Base-by-base conservation (phyloP, 495 filamentous ascomycete species). In the Bacidia rubella region DNA sequence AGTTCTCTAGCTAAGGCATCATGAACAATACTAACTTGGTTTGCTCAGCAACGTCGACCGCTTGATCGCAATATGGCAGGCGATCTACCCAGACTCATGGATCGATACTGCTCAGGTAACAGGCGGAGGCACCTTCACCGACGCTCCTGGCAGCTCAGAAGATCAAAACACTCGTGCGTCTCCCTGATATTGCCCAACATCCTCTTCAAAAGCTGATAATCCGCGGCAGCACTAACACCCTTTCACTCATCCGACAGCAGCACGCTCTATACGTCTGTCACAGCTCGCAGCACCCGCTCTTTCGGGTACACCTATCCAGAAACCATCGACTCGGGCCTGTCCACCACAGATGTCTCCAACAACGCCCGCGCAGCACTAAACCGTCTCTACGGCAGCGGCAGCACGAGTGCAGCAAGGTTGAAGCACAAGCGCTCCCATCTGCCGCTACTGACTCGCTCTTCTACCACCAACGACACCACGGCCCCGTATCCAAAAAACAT, bases 31-130 rank as follows among this genome's bases (percentile, higher is more conserved):
- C 43, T 20, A 11, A n/a, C 17, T 19, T 24, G 23, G 2, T 19
- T 25, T 24, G 50, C 35, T 40, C 55, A 62, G 52, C 47, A 54
- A 53, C 51, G 71, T 87, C 17, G 86, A 90, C 58, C 74, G 85
- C 2, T 63, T 78, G 43, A 79, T 82, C 56, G 75, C 85, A 5
- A 76, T 88, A 46, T 90, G 83, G 83, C 83, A 89, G 64, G 68
- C 72, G 0, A 57, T 85, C 11, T 72, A 87, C 54, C 81, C 81
- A 2, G 59, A 76, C 2, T 68, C 70, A 47, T 38, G 4, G 20
- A 79, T 72, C 53, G 71, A 86, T 2, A 61, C 66, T 11, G 70
- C 81, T 7, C 61, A 72, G 22, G 39, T 63, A 2, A 70, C 76
- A 3, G 61, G 69, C 19, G 38, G 5, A 10, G 63, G 66, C 20